These are phyloP conservation scores for Prunus padus DNA, from an alignment of 306 rosid genomes.

Conservation along the genomic window DNA sequence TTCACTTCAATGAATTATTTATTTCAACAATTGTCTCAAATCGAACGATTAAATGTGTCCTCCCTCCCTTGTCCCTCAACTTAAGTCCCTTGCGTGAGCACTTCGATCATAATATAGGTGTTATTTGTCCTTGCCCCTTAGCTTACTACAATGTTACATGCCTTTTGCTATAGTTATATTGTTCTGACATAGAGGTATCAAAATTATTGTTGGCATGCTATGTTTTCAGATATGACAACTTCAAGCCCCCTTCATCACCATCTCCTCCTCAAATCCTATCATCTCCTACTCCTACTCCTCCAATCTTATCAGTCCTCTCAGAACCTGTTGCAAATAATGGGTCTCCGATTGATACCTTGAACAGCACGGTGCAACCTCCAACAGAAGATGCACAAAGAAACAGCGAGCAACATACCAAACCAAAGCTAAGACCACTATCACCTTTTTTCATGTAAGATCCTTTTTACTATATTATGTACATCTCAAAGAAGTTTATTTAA, in stretches of 20 bases:
- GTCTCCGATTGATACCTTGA: conserved; percentile 17
- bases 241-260: conserved; percentile 86
- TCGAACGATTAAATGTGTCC: neutral
- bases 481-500: neutral
- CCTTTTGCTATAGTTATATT: neutral
- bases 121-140: neutral
- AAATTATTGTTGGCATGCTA: conserved; percentile 1
- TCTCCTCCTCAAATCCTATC: conserved; percentile 58
- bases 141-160: neutral
- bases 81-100: no score
- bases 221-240: conserved; percentile 57
- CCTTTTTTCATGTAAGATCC: conserved; percentile 55
- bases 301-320: conserved; percentile 33
- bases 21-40: neutral
- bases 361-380: conserved; percentile 43
- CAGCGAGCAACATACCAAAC: conserved; percentile 31
- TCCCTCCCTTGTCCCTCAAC: no score
- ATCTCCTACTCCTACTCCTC: conserved; percentile 14
- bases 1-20: neutral
- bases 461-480: neutral
- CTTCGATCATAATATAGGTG: neutral
- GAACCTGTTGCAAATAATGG: conserved; percentile 26
- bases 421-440: conserved; percentile 62
- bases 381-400: conserved; percentile 30
- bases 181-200: neutral